These are phyloP conservation scores for Penicillium sp. DNA, from an alignment of 2,329 filamentous ascomycete genomes.

Conservation along the genomic window DNA sequence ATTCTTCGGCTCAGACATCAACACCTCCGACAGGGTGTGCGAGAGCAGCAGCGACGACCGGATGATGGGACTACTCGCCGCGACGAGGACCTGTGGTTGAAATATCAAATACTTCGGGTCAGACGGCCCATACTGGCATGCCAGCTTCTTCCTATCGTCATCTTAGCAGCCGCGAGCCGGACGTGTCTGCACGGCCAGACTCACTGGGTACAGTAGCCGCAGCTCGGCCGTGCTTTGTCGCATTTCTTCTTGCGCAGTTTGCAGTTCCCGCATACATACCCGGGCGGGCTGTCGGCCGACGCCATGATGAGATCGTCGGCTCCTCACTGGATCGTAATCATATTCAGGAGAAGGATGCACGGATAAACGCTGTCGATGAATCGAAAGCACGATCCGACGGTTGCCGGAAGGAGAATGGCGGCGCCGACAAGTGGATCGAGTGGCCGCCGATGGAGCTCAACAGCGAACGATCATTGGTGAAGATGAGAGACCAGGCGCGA, in stretches of 20 bases:
- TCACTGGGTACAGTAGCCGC: conserved; percentile 17
- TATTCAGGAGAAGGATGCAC: no score
- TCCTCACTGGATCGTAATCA: no score
- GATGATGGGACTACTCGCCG: neutral
- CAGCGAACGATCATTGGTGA: no score
- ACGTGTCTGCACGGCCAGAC: neutral
- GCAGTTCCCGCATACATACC: conserved; percentile 11
- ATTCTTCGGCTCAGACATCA: conserved; percentile 1
- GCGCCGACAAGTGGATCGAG: conserved; percentile 8
- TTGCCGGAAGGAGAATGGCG: neutral
- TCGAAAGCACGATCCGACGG: no score
- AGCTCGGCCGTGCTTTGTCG: conserved; percentile 15
- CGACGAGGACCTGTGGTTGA: neutral
- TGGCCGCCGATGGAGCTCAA: no score
- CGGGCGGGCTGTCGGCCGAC: neutral
- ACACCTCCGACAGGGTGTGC: conserved; percentile 1
- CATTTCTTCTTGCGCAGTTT: conserved; percentile 20
- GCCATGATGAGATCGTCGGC: no score
- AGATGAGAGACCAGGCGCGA: no score
- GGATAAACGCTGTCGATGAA: no score
- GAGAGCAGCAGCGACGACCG: conserved; percentile 1
- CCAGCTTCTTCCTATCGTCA: conserved; percentile 1
- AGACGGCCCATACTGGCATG: neutral
- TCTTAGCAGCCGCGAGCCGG: neutral
- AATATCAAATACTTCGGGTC: neutral